Conservation (phyloP, 1,139 yeast genomes). For the Meyerozyma smithsonii region DNA sequence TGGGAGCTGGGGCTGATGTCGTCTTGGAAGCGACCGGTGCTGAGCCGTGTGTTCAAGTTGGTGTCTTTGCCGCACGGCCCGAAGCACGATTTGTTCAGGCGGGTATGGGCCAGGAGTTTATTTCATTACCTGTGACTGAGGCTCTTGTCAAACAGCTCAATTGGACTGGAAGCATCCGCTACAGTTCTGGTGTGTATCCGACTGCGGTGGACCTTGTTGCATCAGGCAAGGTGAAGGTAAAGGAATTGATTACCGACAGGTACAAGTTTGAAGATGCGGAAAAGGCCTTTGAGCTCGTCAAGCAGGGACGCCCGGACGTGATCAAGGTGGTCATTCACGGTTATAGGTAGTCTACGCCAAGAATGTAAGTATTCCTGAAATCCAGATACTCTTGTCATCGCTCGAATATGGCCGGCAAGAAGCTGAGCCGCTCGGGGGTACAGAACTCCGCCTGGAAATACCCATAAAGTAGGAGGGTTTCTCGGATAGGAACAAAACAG, state of each 20-base stretch:
- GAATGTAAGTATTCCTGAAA: neutral
- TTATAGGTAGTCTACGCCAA: neutral
- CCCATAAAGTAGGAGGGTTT: neutral
- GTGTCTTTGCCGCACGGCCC: slow-evolving; percentile 1
- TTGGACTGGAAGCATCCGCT: slow-evolving; percentile 3
- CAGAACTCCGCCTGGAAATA: slow-evolving; percentile 1
- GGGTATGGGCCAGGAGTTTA: slow-evolving; percentile 3
- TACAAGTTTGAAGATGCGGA: slow-evolving; percentile 4
- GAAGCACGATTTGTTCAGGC: slow-evolving; percentile 3
- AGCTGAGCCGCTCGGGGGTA: neutral
- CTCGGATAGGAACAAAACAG: neutral
- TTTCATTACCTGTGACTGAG: slow-evolving; percentile 4
- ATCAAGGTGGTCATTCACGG: slow-evolving; percentile 4
- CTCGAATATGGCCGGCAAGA: no score
- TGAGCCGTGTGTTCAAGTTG: slow-evolving; percentile 4
- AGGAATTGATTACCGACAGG: slow-evolving; percentile 5
- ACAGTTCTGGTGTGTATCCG: slow-evolving; percentile 2
- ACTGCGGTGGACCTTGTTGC: slow-evolving; percentile 3
- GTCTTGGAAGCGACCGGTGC: slow-evolving; percentile 4
- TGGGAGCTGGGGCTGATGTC: slow-evolving; percentile 1
- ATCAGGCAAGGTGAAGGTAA: slow-evolving; percentile 4
- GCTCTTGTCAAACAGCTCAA: slow-evolving; percentile 4
- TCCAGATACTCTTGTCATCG: neutral
- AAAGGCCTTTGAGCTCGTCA: slow-evolving; percentile 4
- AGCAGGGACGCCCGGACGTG: slow-evolving; percentile 2